Conservation (phyloP, 805 yeast species). For the Candida maesae region DNA sequence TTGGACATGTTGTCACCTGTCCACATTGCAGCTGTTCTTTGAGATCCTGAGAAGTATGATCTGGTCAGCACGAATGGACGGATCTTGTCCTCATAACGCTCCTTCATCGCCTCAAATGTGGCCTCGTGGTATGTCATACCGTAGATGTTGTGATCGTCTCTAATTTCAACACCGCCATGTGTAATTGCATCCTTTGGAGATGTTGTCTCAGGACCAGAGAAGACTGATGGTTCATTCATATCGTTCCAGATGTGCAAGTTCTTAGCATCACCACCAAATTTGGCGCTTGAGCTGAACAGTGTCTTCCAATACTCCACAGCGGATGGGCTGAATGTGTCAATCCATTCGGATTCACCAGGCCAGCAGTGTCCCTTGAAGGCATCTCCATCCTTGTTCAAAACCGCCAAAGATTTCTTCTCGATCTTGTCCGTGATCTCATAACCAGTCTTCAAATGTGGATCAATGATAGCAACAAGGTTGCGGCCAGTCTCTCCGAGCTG, state of each 20-base stretch:
- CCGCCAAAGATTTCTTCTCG: conserved; percentile 38
- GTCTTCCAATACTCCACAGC: conserved; percentile 59
- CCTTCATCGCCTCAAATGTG: conserved; percentile 61
- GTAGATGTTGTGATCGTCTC: conserved; percentile 84
- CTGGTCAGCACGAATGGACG: conserved; percentile 90
- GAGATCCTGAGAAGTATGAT: conserved; percentile 87
- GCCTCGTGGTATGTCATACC: conserved; percentile 80
- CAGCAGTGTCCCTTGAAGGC: conserved; percentile 86
- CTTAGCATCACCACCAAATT: conserved; percentile 44
- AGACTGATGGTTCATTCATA: conserved; percentile 96
- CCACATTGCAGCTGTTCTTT: conserved; percentile 92
- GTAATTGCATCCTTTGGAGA: conserved; percentile 82
- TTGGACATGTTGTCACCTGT: conserved; percentile 94
- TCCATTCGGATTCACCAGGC: conserved; percentile 97
- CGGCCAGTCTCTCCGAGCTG: conserved; percentile 70
- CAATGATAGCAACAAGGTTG: conserved; percentile 79
- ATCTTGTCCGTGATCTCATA: conserved; percentile 62
- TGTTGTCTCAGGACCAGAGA: conserved; percentile 91
- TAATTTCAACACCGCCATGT: conserved; percentile 79
- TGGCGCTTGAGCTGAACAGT: conserved; percentile 45
- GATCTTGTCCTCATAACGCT: conserved; percentile 41
- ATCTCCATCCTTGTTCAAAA: conserved; percentile 43
- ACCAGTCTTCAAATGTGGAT: conserved; percentile 81
- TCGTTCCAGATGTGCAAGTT: conserved; percentile 94
- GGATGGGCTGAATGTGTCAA: conserved; percentile 72